Percentiles rank a stretch among this genome's conserved stretches.
Conservation (phyloP, 192 early-diverging fungal species). For the Dispira simplex region DNA sequence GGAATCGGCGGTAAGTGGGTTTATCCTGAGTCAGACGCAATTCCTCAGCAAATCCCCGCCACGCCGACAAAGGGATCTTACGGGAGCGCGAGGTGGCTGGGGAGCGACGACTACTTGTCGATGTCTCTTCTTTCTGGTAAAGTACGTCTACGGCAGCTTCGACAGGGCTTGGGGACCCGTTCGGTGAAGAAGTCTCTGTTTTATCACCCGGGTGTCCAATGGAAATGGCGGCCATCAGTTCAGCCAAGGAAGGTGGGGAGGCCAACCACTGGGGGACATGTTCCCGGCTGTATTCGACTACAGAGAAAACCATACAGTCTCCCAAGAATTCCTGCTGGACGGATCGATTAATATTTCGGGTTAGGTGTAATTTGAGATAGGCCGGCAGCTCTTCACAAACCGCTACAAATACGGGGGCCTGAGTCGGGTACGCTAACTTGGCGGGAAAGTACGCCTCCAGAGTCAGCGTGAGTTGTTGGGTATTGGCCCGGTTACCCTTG, state of each 20-base stretch:
- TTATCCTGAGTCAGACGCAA: neutral
- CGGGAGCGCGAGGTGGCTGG: neutral
- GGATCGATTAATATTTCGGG: constrained; percentile 14
- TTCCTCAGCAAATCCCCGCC: neutral
- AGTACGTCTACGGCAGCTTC: no score
- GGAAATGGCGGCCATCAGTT: neutral
- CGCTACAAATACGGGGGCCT: constrained; percentile 46
- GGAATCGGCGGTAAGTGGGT: neutral
- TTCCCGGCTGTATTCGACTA: constrained; percentile 13
- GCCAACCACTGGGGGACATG: neutral
- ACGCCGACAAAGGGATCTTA: neutral
- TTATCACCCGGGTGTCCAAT: neutral
- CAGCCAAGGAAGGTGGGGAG: neutral
- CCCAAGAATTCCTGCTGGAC: constrained; percentile 16
- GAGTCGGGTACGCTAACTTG: constrained; percentile 43
- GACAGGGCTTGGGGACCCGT: no score
- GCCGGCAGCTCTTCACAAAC: constrained; percentile 45
- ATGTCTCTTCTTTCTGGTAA: no score
- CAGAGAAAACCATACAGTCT: constrained; percentile 26
- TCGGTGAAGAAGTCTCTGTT: no score
- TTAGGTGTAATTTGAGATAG: constrained; percentile 27
- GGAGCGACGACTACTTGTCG: no score
- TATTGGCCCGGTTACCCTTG: neutral
- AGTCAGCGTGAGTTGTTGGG: neutral
- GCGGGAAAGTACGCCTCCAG: constrained; percentile 49